These are phyloP conservation scores for Penicillium fimorum DNA, from an alignment of 495 filamentous ascomycete genomes.

Conservation along the genomic window DNA sequence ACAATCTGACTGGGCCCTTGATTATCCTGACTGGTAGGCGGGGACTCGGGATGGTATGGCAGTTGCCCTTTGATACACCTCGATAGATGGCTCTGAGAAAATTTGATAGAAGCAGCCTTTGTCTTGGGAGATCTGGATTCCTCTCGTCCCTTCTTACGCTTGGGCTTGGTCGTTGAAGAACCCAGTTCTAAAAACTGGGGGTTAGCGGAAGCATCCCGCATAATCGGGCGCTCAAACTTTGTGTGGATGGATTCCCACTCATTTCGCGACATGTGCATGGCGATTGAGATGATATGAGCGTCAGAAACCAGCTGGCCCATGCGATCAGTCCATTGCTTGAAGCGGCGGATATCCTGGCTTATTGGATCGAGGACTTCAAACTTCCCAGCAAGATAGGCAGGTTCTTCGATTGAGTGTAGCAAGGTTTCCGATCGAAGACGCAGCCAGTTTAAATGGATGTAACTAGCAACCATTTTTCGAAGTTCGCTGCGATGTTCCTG, in stretches of 20 bases:
- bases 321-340: slow-evolving; percentile 14
- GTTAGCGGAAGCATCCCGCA: background rate
- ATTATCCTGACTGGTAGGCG: background rate
- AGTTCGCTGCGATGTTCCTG: slow-evolving; percentile 7
- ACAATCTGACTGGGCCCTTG: background rate
- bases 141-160: background rate
- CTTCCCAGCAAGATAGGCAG: slow-evolving; percentile 18
- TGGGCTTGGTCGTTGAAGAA: background rate
- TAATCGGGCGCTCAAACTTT: background rate
- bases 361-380: slow-evolving; percentile 22
- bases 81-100: background rate
- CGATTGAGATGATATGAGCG: background rate
- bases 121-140: no score
- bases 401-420: slow-evolving; percentile 16
- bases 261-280: background rate
- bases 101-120: background rate
- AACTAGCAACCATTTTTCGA: background rate
- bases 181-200: background rate
- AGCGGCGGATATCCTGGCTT: slow-evolving; percentile 22
- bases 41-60: background rate
- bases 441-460: slow-evolving; percentile 27
- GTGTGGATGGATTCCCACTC: background rate
- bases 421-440: slow-evolving; percentile 24
- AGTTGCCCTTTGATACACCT: background rate
- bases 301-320: background rate